A percentile compares a stretch with the other conserved stretches of the same genome.
These are phyloP conservation scores for Plasmodium coatneyi DNA, from an alignment of 169 alveolate genomes.

Conservation along the genomic window DNA sequence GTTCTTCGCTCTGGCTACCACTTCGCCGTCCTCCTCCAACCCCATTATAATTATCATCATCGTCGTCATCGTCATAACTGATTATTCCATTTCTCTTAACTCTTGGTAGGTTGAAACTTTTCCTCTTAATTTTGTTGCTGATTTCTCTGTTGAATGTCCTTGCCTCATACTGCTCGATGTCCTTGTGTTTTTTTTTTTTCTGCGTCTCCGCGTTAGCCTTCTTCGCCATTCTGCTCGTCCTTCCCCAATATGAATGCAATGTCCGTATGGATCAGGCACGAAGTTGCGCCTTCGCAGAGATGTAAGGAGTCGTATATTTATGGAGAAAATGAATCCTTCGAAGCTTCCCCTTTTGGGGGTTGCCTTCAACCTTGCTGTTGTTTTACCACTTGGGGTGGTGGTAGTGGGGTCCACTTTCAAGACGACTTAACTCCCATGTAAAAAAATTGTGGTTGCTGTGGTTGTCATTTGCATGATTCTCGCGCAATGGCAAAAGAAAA, in stretches of 20 bases:
- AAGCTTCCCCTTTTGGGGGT: neutral
- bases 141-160: slow-evolving; percentile 30
- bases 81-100: slow-evolving; percentile 33
- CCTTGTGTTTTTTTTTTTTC: neutral
- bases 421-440: neutral
- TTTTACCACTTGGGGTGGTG: neutral
- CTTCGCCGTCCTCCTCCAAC: neutral
- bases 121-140: slow-evolving; percentile 1
- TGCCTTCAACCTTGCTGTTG: neutral
- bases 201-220: neutral
- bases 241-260: neutral
- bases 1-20: neutral
- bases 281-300: neutral
- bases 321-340: neutral
- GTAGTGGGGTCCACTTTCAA: neutral
- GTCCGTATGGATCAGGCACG: neutral
- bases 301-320: neutral
- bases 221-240: neutral
- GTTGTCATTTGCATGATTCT: neutral
- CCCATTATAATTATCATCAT: neutral
- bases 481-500: neutral
- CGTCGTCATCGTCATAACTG: slow-evolving; percentile 33
- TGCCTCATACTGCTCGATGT: neutral
- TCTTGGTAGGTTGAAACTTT: slow-evolving; percentile 50
- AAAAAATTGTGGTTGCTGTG: neutral